Base-by-base conservation (phyloP, 257 asterid species). In the Coffea eugenioides region DNA sequence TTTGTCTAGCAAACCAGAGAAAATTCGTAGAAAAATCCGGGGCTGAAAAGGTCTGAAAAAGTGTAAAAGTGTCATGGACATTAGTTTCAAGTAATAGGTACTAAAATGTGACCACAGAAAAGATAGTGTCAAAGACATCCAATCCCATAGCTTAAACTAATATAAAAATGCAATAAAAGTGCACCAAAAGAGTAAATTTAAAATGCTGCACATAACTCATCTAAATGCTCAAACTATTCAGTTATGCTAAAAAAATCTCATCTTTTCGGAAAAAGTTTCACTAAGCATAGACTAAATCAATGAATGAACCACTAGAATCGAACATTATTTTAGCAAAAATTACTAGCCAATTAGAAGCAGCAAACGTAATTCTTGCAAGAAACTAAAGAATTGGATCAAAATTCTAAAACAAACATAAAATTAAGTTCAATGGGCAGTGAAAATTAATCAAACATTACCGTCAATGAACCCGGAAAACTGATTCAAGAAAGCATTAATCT, bases 401-500 rank as follows among this genome's bases (percentile, higher is more conserved):
- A 79, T 25, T 18, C 13, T 6, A 34, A 62, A 79, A 12, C 77
- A 41, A 39, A 18, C 61, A 49, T 13, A 4, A 3, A 66, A 66
- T 48, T 71, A 73, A 13, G 0, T 7, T 2, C 45, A 34, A 62
- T 25, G 61, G 41, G 20, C 25, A 74, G 25, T 25, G 5, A 5
- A 48, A 79, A 46, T 46, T 15, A 31, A 9, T 59, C 18, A 69
- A 88, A 86, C 72, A 86, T 85, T 80, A 86, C 89, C 89, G 84
- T 84, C 98, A 79, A 95, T 89, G 83, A 92, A 82, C 75, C 85
- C 92, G 36, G 98, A 88, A 77, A 95, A 90, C 79, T 95, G 97
- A 80, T 84, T 86, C 91, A 96, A 90, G 86, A 94, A 90, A 76
- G 82, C 90, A 86, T 92, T 96, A 85, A 96, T 88, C 92, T 93